Evolutionary conservation across 139 green algal species (phyloP), one percentile per base, ranked within the genome.

Genomic region (Volvox reticuliferus): DNA sequence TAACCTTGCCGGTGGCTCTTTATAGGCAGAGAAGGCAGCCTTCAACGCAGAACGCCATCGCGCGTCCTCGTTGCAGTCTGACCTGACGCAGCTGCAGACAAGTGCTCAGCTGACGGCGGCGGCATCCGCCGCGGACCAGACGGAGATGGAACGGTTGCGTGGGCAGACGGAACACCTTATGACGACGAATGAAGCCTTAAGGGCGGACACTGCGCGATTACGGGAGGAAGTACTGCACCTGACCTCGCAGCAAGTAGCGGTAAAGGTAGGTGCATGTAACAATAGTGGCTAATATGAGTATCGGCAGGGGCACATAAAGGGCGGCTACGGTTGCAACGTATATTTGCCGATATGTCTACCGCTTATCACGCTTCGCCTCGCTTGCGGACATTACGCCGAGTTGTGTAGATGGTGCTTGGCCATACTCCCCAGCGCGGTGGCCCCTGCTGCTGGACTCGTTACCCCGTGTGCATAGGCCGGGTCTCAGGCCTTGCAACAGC

Each of bases 71-170:
- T 63, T 92, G 79, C 65, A 92, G 65, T 82, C 81, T n/a, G 87
- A 94, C 50, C 86, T 93, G 28, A 88, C 89, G 14, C 71, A 93
- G 89, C 92, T 94, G 92, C 92, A 94, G 92, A 89, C 67, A 61
- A 71, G 19, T n/a, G 55, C 89, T 2, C 21, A 87, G 28, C 20
- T 92, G 67, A 84, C 91, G 16, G 83, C 91, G 0, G 78, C 88
- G 1, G 77, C 91, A 22, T 83, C 88, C 0, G 67, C 83, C 0
- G 73, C 87, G 18, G 82, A 90, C 28, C 81, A 50, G 86, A 44
- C 62, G 62, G 92, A 94, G 86, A 75, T 93, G 35, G 85, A 93
- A 79, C 89, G 92, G 18, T 30, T 93, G 37, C 79, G 89, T 20
- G 35, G 71, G 12, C 88, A 94, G 83, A 35, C 69, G 33, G 79